Evolutionary conservation across 148 eudicot species (phyloP).

Genomic region (Oxyria digyna): DNA sequence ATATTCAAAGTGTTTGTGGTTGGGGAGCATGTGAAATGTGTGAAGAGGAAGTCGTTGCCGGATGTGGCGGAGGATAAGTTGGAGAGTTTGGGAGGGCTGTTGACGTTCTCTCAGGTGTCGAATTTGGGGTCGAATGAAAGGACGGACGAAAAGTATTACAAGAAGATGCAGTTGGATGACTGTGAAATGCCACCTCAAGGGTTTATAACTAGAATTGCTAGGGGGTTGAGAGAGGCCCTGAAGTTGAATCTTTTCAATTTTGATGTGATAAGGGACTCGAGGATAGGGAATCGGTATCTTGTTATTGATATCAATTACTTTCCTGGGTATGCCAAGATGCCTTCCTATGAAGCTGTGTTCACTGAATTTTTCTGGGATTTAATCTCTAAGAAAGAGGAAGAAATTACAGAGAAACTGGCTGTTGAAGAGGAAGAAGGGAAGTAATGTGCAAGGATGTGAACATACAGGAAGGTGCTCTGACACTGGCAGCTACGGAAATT

Average conservation of each 20-base stretch:
- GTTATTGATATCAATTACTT: conserved; percentile 86
- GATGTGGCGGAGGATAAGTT: conserved; percentile 48
- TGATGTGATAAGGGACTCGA: conserved; percentile 58
- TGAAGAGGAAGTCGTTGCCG: conserved; percentile 60
- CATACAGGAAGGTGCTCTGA: conserved; percentile 10
- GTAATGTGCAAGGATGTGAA: conserved; percentile 11
- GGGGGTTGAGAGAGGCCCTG: conserved; percentile 35
- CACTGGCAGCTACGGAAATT: neutral
- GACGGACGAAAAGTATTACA: conserved; percentile 36
- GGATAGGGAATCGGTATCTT: conserved; percentile 55
- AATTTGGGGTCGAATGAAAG: conserved; percentile 32
- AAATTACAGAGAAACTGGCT: neutral
- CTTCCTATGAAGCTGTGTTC: conserved; percentile 51
- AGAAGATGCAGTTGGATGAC: conserved; percentile 41
- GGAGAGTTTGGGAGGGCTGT: conserved; percentile 23
- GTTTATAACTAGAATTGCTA: conserved; percentile 36
- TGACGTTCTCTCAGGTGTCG: conserved; percentile 67
- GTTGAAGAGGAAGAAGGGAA: conserved; percentile 12
- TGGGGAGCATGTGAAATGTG: conserved; percentile 58
- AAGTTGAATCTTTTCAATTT: conserved; percentile 57
- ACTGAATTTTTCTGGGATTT: conserved; percentile 66
- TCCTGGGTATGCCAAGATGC: conserved; percentile 88
- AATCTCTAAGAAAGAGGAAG: conserved; percentile 18
- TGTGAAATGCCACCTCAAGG: conserved; percentile 49
- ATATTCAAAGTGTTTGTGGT: conserved; percentile 73